phyloP scores from a whole-genome alignment of 2,329 filamentous ascomycete species.

The Eurotiales sp. region DNA sequence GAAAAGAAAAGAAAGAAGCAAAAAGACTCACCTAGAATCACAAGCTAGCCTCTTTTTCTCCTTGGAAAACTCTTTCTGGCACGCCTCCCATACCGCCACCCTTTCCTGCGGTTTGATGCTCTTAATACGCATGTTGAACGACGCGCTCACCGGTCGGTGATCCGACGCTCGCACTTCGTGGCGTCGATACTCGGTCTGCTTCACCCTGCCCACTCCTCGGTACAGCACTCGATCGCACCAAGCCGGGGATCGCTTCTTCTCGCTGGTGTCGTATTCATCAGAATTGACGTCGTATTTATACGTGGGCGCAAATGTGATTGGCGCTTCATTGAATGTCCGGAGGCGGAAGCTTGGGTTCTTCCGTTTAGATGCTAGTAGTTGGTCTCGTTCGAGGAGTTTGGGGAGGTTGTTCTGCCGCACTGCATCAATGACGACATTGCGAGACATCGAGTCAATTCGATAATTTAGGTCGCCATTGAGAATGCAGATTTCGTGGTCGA shows the following conservation, averaged over 20 bases:
- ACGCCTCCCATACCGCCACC: slow-evolving; percentile 65
- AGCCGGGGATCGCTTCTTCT: slow-evolving; percentile 89
- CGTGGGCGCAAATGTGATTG: slow-evolving; percentile 88
- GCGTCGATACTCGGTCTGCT: slow-evolving; percentile 80
- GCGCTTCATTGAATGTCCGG: slow-evolving; percentile 82
- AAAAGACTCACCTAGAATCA: slow-evolving; percentile 69
- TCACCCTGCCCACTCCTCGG: slow-evolving; percentile 72
- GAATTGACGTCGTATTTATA: slow-evolving; percentile 99
- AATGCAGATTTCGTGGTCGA: slow-evolving; percentile 97
- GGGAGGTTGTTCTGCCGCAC: slow-evolving; percentile 74
- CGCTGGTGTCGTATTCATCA: slow-evolving; percentile 87
- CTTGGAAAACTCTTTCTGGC: slow-evolving; percentile 69
- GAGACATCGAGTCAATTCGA: slow-evolving; percentile 94
- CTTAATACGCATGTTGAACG: slow-evolving; percentile 81
- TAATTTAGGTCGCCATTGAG: slow-evolving; percentile 97
- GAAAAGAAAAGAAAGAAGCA: slow-evolving; percentile 2
- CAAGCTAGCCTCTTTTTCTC: slow-evolving; percentile 65
- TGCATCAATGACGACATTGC: slow-evolving; percentile 84
- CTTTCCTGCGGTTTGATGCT: slow-evolving; percentile 67
- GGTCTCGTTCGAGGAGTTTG: slow-evolving; percentile 89
- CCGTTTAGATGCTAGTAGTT: slow-evolving; percentile 81
- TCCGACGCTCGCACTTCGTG: slow-evolving; percentile 91
- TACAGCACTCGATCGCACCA: slow-evolving; percentile 97
- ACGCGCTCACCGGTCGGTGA: slow-evolving; percentile 85
- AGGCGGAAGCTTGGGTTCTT: slow-evolving; percentile 88